These are phyloP conservation scores for Trifolium fragiferum DNA, from an alignment of 306 rosid genomes.

Conservation along the genomic window DNA sequence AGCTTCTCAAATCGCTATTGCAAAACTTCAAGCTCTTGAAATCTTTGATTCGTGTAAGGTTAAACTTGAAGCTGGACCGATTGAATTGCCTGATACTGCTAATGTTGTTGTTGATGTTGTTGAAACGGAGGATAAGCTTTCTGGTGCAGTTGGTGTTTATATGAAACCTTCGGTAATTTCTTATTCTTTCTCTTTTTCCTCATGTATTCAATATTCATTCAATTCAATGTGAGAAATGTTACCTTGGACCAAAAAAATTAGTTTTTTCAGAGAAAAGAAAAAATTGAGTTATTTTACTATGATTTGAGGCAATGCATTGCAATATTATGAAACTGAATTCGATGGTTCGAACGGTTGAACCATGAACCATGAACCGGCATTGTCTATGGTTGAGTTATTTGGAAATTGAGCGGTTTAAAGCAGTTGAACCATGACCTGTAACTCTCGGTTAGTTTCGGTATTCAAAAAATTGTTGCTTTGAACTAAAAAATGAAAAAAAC, in stretches of 20 bases:
- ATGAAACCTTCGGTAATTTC: slow-evolving; percentile 75
- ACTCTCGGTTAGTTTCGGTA: not conserved
- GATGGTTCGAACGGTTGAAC: not conserved
- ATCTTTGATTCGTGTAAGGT: slow-evolving; percentile 77
- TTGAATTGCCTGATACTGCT: slow-evolving; percentile 72
- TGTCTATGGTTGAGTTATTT: not conserved
- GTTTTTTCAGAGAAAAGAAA: not conserved
- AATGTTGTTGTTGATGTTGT: slow-evolving; percentile 81
- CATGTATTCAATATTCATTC: not conserved
- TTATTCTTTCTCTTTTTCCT: slow-evolving; percentile 8
- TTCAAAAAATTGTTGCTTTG: too few species aligned
- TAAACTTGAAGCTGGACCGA: slow-evolving; percentile 82
- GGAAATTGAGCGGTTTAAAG: not conserved
- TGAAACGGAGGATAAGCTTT: slow-evolving; percentile 56
- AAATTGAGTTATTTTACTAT: not conserved
- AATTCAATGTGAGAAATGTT: slow-evolving; percentile 1
- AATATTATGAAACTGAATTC: not conserved
- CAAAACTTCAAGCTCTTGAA: slow-evolving; percentile 67
- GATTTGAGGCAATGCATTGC: slow-evolving; percentile 18
- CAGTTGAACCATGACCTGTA: not conserved
- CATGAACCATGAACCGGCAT: not conserved
- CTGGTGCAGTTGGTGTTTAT: slow-evolving; percentile 70
- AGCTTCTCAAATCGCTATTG: slow-evolving; percentile 64
- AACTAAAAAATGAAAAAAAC: too few species aligned
- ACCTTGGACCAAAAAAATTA: not conserved